Percentiles rank a stretch among this genome's conserved stretches.
phyloP scores from a whole-genome alignment of 257 asterid species.

The Forsythia suspensa region DNA sequence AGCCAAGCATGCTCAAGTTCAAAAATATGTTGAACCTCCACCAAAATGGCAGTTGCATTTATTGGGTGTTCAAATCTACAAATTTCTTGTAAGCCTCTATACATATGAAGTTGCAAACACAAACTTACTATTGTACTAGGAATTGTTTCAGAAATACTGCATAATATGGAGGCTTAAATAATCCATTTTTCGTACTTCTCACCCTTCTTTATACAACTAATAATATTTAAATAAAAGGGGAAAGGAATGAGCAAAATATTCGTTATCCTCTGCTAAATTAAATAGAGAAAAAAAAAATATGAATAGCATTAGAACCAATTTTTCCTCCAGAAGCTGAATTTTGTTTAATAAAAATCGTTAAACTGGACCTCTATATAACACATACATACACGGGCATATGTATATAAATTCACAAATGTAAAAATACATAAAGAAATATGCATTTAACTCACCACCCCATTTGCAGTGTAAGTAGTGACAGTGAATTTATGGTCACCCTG shows the following conservation, averaged over 20 bases:
- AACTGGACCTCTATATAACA: not conserved
- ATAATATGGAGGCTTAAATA: not conserved
- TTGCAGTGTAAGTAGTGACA: slow-evolving; percentile 50
- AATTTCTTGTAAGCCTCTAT: not conserved
- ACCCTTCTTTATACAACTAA: not conserved
- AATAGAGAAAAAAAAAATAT: not conserved
- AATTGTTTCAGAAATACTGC: not conserved
- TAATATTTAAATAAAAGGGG: not conserved
- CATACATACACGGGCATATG: not conserved
- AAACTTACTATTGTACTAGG: not conserved
- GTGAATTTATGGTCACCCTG: slow-evolving; percentile 61
- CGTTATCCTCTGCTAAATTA: not conserved
- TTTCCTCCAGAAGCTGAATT: slow-evolving; percentile 13
- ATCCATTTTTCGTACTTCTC: not conserved
- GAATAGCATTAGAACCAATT: not conserved
- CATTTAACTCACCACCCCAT: slow-evolving; percentile 49
- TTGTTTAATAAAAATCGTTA: not conserved
- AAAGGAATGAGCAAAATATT: not conserved
- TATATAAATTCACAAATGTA: not conserved
- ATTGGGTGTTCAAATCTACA: not conserved
- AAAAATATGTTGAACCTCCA: not conserved
- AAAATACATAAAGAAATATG: not conserved
- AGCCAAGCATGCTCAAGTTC: not conserved
- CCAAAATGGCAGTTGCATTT: not conserved
- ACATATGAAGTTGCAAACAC: not conserved